A percentile compares a stretch with the other conserved stretches of the same genome.
Conservation (phyloP, 306 rosid species). For the Erythrophleum fordii region DNA sequence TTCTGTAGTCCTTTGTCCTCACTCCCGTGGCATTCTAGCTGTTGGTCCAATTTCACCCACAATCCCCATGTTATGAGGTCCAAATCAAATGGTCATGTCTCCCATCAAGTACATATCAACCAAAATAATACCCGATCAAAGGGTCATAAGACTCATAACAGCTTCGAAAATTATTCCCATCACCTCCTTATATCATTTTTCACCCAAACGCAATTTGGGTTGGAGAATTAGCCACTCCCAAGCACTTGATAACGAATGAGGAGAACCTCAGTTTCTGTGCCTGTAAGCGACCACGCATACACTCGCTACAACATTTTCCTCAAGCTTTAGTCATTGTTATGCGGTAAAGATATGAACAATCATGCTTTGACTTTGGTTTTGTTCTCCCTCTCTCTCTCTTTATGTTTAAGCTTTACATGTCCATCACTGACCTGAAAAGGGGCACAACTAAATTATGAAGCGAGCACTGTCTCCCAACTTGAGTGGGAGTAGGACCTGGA, state of each 20-base stretch:
- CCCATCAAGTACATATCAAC: not conserved
- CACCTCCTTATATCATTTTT: not conserved
- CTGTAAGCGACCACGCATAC: slow-evolving; percentile 4
- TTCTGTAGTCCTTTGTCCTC: slow-evolving; percentile 11
- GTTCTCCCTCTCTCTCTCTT: not conserved
- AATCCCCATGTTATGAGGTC: slow-evolving; percentile 16
- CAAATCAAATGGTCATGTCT: slow-evolving; percentile 20
- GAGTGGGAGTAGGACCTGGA: slow-evolving; percentile 25
- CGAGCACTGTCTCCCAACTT: slow-evolving; percentile 1
- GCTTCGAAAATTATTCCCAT: not conserved
- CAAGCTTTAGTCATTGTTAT: slow-evolving; percentile 16
- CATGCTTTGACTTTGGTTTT: slow-evolving; percentile 13
- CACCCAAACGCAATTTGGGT: not conserved
- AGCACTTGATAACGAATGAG: not conserved
- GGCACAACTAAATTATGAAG: slow-evolving; percentile 33
- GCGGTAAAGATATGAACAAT: not conserved
- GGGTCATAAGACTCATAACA: not conserved
- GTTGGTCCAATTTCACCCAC: slow-evolving; percentile 15
- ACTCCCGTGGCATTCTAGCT: slow-evolving; percentile 19
- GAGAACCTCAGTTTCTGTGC: slow-evolving; percentile 12
- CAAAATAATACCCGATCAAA: not conserved
- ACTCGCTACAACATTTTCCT: slow-evolving; percentile 1
- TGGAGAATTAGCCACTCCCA: not conserved
- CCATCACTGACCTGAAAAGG: slow-evolving; percentile 14
- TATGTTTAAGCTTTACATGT: slow-evolving; percentile 24